Base-by-base conservation (phyloP, 148 eudicot genomes). In the Hydrangea macrophylla region DNA sequence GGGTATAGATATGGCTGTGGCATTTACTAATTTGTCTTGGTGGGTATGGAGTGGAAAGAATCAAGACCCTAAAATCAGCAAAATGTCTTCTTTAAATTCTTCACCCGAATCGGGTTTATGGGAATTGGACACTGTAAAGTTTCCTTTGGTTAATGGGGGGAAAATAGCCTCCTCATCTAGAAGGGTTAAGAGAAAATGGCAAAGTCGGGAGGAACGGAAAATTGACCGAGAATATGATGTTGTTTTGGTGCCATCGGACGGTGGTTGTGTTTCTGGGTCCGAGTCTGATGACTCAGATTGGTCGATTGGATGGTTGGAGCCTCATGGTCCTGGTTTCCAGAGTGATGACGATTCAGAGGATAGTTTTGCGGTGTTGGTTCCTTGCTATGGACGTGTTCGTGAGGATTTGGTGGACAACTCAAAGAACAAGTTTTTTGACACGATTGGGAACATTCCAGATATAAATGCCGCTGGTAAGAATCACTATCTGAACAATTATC, bases 231-330 rank as follows among this genome's bases (percentile, higher is more conserved):
- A 77, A 56, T 63, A 72, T 77, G 81, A 77, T 58, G 70, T 69
- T 64, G 77, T 77, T 36, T 13, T 72, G 24, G 81, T 77, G 58
- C 77, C 81, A 68, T 77, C 76, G 7, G 81, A 77, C 73, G 76
- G 76, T 20, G 73, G 73, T 2, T 77, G 81, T 59, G 51, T 77
- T 37, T 72, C 81, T 9, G 81, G 72, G n/a, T 77, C 81, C 35
- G 81, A 77, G 9, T 72, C 73, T 11, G 81, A 77, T 68, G 81
- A 60, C 53, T 72, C 76, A 2, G 81, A 77, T 51, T 77, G 76
- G 76, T 77, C 81, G 4, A 55, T 77, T 62, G 81, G 81, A 24
- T 77, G 81, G 81, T 73, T 70, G 48, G 81, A 77, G 56, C 73
- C 81, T 45, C 81, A 72, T 68, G 81, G 60, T 22, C 62, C 70